phyloP scores from a whole-genome alignment of 202 grass and related monocot species.

The Thinopyrum obtusiflorum region DNA sequence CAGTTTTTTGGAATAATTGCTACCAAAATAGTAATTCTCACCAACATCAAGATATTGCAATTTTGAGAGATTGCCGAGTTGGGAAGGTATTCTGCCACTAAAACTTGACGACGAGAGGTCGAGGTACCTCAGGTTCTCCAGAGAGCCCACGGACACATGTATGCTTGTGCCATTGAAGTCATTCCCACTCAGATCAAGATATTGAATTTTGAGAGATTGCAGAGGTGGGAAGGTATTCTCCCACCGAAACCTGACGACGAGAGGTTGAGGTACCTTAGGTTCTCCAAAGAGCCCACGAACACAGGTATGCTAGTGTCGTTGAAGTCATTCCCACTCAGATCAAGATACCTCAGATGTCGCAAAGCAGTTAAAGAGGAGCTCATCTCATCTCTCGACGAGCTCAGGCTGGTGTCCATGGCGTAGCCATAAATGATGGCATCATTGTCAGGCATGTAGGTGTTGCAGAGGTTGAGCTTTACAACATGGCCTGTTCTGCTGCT shows the following conservation, averaged over 20 bases:
- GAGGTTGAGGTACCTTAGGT: conserved; percentile 17
- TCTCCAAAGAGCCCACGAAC: conserved; percentile 15
- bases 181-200: too few relatives aligned
- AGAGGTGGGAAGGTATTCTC: too few relatives aligned
- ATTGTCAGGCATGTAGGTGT: too few relatives aligned
- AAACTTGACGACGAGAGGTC: not conserved
- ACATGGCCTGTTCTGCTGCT: conserved; percentile 15
- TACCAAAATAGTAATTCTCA: not conserved
- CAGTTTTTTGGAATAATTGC: too few relatives aligned
- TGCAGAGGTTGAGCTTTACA: not conserved
- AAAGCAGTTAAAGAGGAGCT: conserved; percentile 8
- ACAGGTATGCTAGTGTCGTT: not conserved
- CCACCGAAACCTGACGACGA: not conserved
- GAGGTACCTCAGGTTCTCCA: too few relatives aligned
- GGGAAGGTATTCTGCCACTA: not conserved
- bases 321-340: not conserved
- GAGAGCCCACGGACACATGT: too few relatives aligned
- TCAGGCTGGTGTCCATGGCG: not conserved
- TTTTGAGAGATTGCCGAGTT: not conserved
- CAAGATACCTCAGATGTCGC: conserved; percentile 24
- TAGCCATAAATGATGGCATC: too few relatives aligned
- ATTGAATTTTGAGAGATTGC: too few relatives aligned
- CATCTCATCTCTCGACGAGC: not conserved
- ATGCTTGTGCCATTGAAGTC: too few relatives aligned
- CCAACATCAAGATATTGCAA: not conserved